Base-by-base conservation (phyloP, 2,329 filamentous ascomycete genomes). In the Trichoderma sp. region DNA sequence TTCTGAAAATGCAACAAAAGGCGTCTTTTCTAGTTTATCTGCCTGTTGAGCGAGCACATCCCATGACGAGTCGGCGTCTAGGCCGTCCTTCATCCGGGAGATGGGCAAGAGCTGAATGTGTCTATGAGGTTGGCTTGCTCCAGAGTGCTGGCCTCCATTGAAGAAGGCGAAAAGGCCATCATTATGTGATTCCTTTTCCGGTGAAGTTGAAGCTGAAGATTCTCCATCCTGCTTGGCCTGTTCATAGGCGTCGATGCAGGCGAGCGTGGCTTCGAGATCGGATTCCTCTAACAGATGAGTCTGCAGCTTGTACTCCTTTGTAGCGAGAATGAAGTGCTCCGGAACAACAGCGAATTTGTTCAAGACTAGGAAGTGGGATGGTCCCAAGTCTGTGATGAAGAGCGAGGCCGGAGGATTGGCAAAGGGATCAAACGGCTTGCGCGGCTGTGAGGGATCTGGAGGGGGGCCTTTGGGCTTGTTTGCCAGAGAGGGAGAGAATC, bases 281-380 rank as follows among this genome's bases (percentile, higher is more conserved):
- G 81, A 82, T 14, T 82, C 79, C 65, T 90, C 89, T 2, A 94
- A 84, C 6, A 90, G 77, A 74, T 91, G 83, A 2, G 88, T 90
- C 83, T 94, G 92, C n/a, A 83, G 82, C 77, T 89, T 87, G 78
- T 90, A 89, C 1, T 82, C 79, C n/a, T 82, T 87, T 0, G 92
- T 94, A 0, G 89, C 87, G 62, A 94, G 85, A 75, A 94, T 92
- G 78, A 92, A 92, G 81, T 94, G 92, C 76, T 90, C 86, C 0
- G 88, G 86, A 39, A 92, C 90, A 63, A 94, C 82, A 63, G 92
- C 91, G 76, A 92, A 94, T 80, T 93, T 94, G 84, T 94, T 94
- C 53, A 94, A 83, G 1, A 94, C 88, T 56, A 93, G 84, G 72
- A 86, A 85, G 79, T 94, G 91, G 9, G 82, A 79, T 0, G 88